phyloP scores from a whole-genome alignment of 257 asterid species.

The Coffea eugenioides region DNA sequence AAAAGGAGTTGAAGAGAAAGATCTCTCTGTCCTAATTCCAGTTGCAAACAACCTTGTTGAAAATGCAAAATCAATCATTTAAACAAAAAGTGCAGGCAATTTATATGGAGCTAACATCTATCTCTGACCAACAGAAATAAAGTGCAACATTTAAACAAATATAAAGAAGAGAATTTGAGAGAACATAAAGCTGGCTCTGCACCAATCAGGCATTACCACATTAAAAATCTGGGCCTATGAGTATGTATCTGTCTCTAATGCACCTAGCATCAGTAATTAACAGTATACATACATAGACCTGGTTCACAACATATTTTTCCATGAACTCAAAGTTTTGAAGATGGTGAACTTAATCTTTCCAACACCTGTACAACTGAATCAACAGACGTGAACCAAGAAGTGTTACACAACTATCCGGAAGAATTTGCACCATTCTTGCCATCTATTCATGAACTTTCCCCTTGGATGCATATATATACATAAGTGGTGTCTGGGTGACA shows the following conservation, averaged over 20 bases:
- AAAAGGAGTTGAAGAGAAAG: slow-evolving; percentile 5
- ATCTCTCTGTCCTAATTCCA: background rate
- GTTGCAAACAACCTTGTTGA: slow-evolving; percentile 2
- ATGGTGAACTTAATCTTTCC: background rate
- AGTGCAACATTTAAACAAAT: background rate
- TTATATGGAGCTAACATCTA: background rate
- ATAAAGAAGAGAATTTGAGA: background rate
- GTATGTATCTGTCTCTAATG: background rate
- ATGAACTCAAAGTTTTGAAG: background rate
- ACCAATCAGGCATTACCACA: background rate
- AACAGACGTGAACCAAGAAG: background rate
- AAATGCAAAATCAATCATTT: background rate
- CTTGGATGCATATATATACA: background rate
- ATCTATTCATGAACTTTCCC: background rate
- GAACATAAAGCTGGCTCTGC: background rate
- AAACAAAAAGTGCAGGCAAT: background rate
- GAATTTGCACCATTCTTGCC: slow-evolving; percentile 1
- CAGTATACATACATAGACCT: background rate
- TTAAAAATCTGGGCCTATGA: background rate
- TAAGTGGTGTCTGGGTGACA: background rate
- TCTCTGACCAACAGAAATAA: background rate
- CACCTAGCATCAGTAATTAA: background rate
- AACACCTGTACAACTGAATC: background rate
- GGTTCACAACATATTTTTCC: background rate
- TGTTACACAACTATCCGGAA: too few relatives aligned